Evolutionary conservation across 352 stramenopile genomes (phyloP), one percentile per base, ranked within the genome.

Genomic region (Phytophthora nicotianae): DNA sequence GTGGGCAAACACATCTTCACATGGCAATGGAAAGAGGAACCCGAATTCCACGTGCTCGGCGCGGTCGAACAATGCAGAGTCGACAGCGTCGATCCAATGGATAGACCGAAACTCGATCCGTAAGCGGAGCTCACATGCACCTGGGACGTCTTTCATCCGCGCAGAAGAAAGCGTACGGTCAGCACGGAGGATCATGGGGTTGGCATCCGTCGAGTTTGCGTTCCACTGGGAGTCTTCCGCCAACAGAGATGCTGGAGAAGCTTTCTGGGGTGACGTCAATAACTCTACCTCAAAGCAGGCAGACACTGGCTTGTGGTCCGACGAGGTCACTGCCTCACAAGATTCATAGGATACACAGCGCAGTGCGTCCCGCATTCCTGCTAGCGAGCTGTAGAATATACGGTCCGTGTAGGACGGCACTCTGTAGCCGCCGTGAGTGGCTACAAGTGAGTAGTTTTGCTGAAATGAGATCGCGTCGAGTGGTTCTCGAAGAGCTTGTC

Each of bases 401-500:
- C 90, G 83, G 51, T 97, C 90, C 7, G 90, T 97, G 74, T 96
- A 97, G 1, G 88, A 97, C 5, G 90, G 90, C 14, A 95, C 81
- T 29, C 89, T 86, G 23, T 82, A 77, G 16, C 83, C 83, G 1
- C 79, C 77, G n/a, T 86, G 75, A 16, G 50, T 75, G 3, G 79
- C 81, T 24, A 75, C 52, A 21, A 91, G 71, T 7, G 86, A 91
- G 57, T 88, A 95, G 41, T 93, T 91, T 11, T 60, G 51, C 35
- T 65, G 50, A 19, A 92, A 75, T 19, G 65, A 69, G 14, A 70
- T 45, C 2, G 50, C 11, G 19, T 87, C 69, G 7, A 64, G 51
- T 19, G 72, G 51, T 13, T 68, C 53, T 20, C 69, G 50, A 14
- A 92, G 47, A 5, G 47, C 21, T 60, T 90, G 64, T 23, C 81